A percentile compares a stretch with the other conserved stretches of the same genome.
phyloP scores from a whole-genome alignment of 768 basidiomycete genomes.

The Mycena kentingensis region DNA sequence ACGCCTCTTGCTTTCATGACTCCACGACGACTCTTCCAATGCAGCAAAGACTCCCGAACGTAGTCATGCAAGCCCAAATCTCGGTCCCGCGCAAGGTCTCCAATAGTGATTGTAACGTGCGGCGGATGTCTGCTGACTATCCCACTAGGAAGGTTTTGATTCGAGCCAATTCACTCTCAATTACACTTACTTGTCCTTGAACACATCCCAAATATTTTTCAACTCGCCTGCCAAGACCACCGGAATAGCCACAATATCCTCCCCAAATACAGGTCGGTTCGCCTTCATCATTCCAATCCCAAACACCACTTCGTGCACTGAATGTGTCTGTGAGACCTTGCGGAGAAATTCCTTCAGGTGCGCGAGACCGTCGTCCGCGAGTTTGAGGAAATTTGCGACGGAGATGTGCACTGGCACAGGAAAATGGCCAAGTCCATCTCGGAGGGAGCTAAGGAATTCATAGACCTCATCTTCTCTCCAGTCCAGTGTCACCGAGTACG shows the following conservation, averaged over 20 bases:
- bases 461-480: constrained; percentile 6
- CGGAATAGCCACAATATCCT: background rate
- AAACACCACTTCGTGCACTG: background rate
- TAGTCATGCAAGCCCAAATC: background rate
- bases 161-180: background rate
- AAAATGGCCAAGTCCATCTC: background rate
- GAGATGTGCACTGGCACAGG: background rate
- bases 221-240: background rate
- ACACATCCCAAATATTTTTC: background rate
- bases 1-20: constrained; percentile 4
- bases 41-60: background rate
- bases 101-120: constrained; percentile 8
- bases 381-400: background rate
- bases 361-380: background rate
- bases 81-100: background rate
- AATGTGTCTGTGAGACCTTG: background rate
- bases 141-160: background rate
- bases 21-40: constrained; percentile 1
- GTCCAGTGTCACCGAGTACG: constrained; percentile 13
- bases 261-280: background rate
- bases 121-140: background rate
- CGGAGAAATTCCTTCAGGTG: background rate
- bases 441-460: constrained; percentile 2
- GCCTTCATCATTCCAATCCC: background rate
- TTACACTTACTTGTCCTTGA: background rate